Conservation (phyloP, 2,329 filamentous ascomycete species). For the Boeremia lycopersici region DNA sequence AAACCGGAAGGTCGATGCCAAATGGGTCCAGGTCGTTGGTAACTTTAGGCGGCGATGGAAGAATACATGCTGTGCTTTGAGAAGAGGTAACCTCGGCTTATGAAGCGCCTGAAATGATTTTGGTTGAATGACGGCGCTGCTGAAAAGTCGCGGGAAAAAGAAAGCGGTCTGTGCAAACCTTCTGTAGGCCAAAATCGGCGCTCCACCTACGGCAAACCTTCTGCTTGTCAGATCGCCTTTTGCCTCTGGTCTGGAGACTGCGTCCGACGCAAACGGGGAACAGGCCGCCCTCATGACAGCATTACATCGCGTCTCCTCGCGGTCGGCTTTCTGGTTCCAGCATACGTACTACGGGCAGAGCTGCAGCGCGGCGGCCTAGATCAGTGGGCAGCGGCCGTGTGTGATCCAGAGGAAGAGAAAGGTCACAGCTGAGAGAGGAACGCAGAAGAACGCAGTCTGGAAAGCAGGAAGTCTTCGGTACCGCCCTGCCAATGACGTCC, state of each 20-base stretch:
- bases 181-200: conserved; percentile 12
- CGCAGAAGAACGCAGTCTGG: conserved; percentile 7
- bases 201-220: conserved; percentile 14
- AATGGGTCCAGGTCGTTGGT: conserved; percentile 3
- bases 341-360: not conserved
- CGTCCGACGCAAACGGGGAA: conserved; percentile 8
- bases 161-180: conserved; percentile 10
- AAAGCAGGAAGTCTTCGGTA: conserved; percentile 6
- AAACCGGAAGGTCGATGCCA: conserved; percentile 13
- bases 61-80: not conserved
- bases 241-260: not conserved
- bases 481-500: conserved; percentile 8
- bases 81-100: conserved; percentile 12
- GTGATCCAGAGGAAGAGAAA: not conserved
- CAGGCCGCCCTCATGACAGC: conserved; percentile 1
- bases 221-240: conserved; percentile 1
- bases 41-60: conserved; percentile 6
- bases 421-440: not conserved
- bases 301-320: not conserved
- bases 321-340: not conserved
- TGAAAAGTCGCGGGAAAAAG: conserved; percentile 4
- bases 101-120: conserved; percentile 2
- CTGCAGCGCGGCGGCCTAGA: not conserved
- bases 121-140: conserved; percentile 15
- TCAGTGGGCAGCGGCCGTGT: not conserved